Conservation (phyloP, 208 protist species). For the Acanthamoeba triangularis region DNA sequence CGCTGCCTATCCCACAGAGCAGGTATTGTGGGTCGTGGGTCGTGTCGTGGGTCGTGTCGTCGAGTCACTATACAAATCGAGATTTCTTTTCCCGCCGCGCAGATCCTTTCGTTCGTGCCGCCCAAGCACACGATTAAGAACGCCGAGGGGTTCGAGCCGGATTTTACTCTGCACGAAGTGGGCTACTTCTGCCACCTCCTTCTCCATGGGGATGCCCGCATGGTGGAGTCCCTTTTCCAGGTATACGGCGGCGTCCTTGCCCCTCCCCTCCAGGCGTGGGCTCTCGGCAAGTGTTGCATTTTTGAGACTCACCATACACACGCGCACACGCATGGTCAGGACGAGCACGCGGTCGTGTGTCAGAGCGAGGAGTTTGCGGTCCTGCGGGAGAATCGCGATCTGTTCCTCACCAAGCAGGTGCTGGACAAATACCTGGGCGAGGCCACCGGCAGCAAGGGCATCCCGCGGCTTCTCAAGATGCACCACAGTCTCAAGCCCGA, state of each 20-base stretch:
- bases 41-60: neutral
- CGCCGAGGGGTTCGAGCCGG: neutral
- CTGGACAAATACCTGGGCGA: conserved; percentile 23
- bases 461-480: neutral
- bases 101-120: neutral
- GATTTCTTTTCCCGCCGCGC: neutral
- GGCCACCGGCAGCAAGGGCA: neutral
- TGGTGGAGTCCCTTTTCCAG: conserved; percentile 28
- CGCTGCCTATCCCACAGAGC: neutral
- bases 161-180: conserved; percentile 47
- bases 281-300: too few relatives aligned
- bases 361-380: neutral
- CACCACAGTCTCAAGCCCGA: neutral
- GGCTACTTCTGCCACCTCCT: neutral
- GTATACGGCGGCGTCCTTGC: neutral
- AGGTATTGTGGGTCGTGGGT: neutral
- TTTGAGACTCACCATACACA: too few relatives aligned
- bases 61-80: neutral
- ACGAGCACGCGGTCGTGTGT: neutral
- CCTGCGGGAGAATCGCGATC: neutral
- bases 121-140: neutral
- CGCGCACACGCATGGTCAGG: neutral
- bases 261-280: too few relatives aligned
- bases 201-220: neutral
- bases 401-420: neutral